Percentiles rank a stretch among this genome's conserved stretches.
phyloP scores from a whole-genome alignment of 2,329 filamentous ascomycete species.

The Ceratocystis destructans region DNA sequence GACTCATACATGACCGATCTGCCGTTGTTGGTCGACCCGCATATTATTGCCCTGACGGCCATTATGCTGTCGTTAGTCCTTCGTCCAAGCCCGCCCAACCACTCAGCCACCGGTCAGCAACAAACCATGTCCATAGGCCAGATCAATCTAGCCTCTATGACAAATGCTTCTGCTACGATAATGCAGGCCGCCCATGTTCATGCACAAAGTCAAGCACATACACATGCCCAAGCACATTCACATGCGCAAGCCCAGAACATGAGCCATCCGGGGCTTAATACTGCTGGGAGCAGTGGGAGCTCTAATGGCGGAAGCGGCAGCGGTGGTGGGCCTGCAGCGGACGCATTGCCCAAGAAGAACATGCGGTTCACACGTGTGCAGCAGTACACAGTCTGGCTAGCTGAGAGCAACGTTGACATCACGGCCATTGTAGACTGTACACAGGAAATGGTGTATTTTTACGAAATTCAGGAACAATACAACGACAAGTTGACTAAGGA shows the following conservation, averaged over 20 bases:
- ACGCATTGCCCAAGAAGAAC: conserved; percentile 12
- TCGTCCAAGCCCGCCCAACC: conserved; percentile 37
- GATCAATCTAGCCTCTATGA: conserved; percentile 10
- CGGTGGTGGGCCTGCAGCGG: conserved; percentile 7
- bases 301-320: conserved; percentile 16
- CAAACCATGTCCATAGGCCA: conserved; percentile 25
- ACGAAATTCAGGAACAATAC: conserved; percentile 54
- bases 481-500: conserved; percentile 46
- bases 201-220: conserved; percentile 7
- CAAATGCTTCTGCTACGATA: conserved; percentile 4
- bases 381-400: conserved; percentile 60
- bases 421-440: conserved; percentile 76
- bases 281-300: background rate
- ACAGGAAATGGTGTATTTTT: conserved; percentile 82
- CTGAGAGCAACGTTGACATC: conserved; percentile 75
- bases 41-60: conserved; percentile 74
- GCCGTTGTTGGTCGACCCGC: conserved; percentile 73
- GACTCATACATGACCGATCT: conserved; percentile 87
- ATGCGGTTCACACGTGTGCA: conserved; percentile 36
- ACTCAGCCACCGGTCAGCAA: conserved; percentile 24
- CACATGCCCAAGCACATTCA: background rate
- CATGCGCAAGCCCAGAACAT: background rate
- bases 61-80: conserved; percentile 75
- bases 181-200: conserved; percentile 7
- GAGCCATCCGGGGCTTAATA: background rate